Conservation (phyloP, 1,284 basidiomycete genomes). For the Entoloma clypeatum region DNA sequence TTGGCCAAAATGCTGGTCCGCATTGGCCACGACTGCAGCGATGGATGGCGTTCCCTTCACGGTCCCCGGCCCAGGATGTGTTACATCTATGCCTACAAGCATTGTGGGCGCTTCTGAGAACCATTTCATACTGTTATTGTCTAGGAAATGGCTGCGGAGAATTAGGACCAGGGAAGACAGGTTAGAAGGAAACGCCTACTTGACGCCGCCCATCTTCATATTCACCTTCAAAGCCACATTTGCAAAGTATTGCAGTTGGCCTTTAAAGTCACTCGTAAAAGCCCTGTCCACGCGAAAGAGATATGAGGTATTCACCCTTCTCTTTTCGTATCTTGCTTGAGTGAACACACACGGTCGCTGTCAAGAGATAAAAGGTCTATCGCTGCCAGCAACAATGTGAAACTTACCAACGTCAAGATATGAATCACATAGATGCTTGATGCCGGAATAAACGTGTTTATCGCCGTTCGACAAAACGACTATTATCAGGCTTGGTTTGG, state of each 20-base stretch:
- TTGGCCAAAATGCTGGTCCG: conserved; percentile 59
- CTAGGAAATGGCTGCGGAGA: conserved; percentile 47
- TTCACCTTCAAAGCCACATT: conserved; percentile 80
- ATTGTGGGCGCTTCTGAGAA: conserved; percentile 60
- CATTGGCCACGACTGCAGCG: conserved; percentile 75
- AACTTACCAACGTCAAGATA: conserved; percentile 49
- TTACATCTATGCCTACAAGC: conserved; percentile 81
- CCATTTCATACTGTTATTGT: conserved; percentile 49
- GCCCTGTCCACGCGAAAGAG: conserved; percentile 38
- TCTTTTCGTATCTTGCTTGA: conserved; percentile 58
- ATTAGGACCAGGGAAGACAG: neutral
- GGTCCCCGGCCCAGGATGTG: conserved; percentile 70
- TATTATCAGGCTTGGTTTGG: conserved; percentile 38
- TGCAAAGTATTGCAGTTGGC: conserved; percentile 68
- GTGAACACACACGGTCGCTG: conserved; percentile 66
- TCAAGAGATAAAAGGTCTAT: neutral
- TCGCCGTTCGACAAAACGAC: conserved; percentile 66
- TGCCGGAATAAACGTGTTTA: conserved; percentile 62
- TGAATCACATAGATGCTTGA: conserved; percentile 70
- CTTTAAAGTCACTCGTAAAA: conserved; percentile 25
- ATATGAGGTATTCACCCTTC: conserved; percentile 39
- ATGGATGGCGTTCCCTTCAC: conserved; percentile 68
- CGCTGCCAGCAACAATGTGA: neutral
- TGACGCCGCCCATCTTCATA: conserved; percentile 76
- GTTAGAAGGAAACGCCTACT: conserved; percentile 33